phyloP scores from a whole-genome alignment of 495 filamentous ascomycete genomes.

The Venustampulla echinocandica region DNA sequence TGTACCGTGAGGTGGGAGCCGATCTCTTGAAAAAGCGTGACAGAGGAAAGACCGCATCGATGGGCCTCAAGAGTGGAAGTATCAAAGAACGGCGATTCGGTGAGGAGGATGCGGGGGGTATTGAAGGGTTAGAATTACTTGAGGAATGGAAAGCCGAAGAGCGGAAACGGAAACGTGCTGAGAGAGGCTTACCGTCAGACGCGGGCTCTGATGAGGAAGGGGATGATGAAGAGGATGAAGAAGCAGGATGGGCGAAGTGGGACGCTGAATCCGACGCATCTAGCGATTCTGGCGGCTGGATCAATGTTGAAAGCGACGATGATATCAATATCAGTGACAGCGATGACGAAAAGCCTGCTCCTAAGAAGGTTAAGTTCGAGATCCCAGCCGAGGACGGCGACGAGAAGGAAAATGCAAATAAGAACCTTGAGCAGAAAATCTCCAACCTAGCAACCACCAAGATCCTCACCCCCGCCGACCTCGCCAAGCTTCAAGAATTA shows the following conservation, averaged over 20 bases:
- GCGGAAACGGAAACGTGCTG: constrained; percentile 57
- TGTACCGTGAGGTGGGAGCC: constrained; percentile 84
- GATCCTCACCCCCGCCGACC: constrained; percentile 85
- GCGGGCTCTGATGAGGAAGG: constrained; percentile 45
- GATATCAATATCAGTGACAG: constrained; percentile 70
- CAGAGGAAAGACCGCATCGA: constrained; percentile 85
- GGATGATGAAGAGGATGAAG: constrained; percentile 40
- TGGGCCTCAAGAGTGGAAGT: constrained; percentile 63
- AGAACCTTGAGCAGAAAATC: constrained; percentile 30
- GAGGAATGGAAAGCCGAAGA: constrained; percentile 93
- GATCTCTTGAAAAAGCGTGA: constrained; percentile 85
- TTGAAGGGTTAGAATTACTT: constrained; percentile 87
- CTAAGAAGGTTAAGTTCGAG: constrained; percentile 49
- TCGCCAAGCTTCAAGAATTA: constrained; percentile 86
- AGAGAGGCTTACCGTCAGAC: constrained; percentile 53
- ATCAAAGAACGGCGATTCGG: constrained; percentile 68
- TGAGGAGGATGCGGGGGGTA: constrained; percentile 68
- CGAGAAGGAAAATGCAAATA: constrained; percentile 32
- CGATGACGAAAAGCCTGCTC: constrained; percentile 55
- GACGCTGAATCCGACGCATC: constrained; percentile 73
- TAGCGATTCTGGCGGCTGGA: constrained; percentile 81
- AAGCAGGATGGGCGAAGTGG: constrained; percentile 70
- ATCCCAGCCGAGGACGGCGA: constrained; percentile 5
- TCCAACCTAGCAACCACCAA: constrained; percentile 73
- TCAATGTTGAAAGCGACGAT: constrained; percentile 75